Percentiles rank a stretch among this genome's conserved stretches.
phyloP scores from a whole-genome alignment of 257 asterid genomes.

The Rhazya stricta region DNA sequence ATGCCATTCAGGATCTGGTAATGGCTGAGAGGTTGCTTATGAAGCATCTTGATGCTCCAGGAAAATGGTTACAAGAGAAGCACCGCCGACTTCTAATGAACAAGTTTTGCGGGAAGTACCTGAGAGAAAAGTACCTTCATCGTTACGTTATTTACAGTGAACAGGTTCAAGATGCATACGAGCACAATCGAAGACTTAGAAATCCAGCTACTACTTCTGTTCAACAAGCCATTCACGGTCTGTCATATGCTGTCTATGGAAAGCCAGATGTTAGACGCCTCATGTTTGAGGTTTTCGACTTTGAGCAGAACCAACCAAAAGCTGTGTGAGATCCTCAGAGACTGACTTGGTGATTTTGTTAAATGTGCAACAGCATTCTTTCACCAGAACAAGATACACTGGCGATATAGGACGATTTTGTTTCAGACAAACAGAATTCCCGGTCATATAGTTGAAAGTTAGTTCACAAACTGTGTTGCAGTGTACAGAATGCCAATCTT shows the following conservation, averaged over 20 bases:
- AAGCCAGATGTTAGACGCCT: conserved; percentile 95
- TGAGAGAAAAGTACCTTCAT: conserved; percentile 84
- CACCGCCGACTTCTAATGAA: conserved; percentile 84
- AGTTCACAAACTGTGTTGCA: background rate
- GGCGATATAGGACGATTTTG: background rate
- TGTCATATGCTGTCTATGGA: conserved; percentile 76
- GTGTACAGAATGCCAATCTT: conserved; percentile 4
- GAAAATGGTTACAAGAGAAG: conserved; percentile 82
- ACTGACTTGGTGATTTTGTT: background rate
- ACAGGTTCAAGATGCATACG: conserved; percentile 78
- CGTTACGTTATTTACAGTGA: conserved; percentile 77
- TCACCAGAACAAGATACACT: background rate
- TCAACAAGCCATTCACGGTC: conserved; percentile 96
- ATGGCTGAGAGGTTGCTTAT: conserved; percentile 93
- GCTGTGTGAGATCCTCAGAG: conserved; percentile 23
- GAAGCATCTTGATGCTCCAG: conserved; percentile 98
- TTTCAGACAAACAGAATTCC: background rate
- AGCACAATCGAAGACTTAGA: conserved; percentile 85
- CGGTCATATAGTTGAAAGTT: background rate
- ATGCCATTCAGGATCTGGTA: conserved; percentile 66
- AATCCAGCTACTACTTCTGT: conserved; percentile 95
- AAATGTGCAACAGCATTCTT: background rate
- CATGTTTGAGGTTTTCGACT: conserved; percentile 96
- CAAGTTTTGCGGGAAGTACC: conserved; percentile 85
- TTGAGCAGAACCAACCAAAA: conserved; percentile 90